Percentiles rank a stretch among this genome's conserved stretches.
phyloP scores from a whole-genome alignment of 2,329 filamentous ascomycete genomes.

The Colletotrichum liriopes region DNA sequence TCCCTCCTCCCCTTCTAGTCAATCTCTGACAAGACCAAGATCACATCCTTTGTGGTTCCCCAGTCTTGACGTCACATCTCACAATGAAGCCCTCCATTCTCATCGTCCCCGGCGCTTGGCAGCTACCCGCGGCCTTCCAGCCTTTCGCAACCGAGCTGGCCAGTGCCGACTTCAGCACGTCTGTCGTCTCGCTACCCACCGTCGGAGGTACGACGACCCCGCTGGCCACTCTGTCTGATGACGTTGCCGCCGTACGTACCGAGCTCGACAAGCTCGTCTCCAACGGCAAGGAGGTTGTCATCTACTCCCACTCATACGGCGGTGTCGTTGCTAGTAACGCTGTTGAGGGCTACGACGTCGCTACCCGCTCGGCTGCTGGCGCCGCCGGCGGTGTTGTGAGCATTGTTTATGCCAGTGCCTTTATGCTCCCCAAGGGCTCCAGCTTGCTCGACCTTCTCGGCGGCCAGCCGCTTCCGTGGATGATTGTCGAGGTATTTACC shows the following conservation, averaged over 20 bases:
- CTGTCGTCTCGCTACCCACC: slow-evolving; percentile 51
- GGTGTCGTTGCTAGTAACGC: slow-evolving; percentile 58
- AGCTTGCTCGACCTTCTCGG: slow-evolving; percentile 48
- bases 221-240: slow-evolving; percentile 48
- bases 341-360: slow-evolving; percentile 54
- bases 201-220: slow-evolving; percentile 50
- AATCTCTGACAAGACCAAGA: slow-evolving; percentile 33
- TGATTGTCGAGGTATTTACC: slow-evolving; percentile 46
- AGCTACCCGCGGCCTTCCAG: slow-evolving; percentile 51
- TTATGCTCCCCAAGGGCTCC: slow-evolving; percentile 50
- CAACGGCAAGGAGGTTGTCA: slow-evolving; percentile 57
- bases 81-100: slow-evolving; percentile 50
- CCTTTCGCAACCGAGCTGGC: slow-evolving; percentile 36
- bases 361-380: slow-evolving; percentile 50
- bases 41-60: neutral
- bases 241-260: slow-evolving; percentile 52
- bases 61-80: neutral
- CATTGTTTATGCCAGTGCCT: slow-evolving; percentile 54
- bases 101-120: slow-evolving; percentile 59
- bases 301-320: slow-evolving; percentile 61
- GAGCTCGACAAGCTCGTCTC: slow-evolving; percentile 50
- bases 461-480: slow-evolving; percentile 47
- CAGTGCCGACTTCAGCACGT: slow-evolving; percentile 45
- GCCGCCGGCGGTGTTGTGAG: slow-evolving; percentile 56
- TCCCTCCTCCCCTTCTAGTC: neutral